phyloP scores from a whole-genome alignment of 2,329 filamentous ascomycete genomes.

The Sporothrix inflata region DNA sequence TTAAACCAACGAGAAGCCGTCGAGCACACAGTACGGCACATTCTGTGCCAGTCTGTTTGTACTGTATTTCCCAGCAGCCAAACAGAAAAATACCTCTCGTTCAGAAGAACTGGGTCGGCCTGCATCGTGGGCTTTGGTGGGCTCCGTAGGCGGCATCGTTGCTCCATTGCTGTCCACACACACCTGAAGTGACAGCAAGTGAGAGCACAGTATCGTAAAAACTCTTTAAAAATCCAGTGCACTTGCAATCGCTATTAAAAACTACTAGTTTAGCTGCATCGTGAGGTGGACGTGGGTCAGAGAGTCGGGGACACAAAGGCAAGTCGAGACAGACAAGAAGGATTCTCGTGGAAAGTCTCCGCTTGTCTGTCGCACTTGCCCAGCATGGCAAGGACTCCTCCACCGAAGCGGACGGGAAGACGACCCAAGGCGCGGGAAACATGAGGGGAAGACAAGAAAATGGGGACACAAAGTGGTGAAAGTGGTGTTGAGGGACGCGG shows the following conservation, averaged over 20 bases:
- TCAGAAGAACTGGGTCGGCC: slow-evolving; percentile 6
- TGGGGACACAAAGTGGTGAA: neutral
- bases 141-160: neutral
- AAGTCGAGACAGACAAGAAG: too few species aligned
- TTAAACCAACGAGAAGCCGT: neutral
- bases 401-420: neutral
- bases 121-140: neutral
- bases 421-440: neutral
- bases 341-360: neutral
- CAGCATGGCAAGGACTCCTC: neutral
- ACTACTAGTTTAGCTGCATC: slow-evolving; percentile 19
- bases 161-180: neutral
- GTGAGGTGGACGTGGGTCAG: neutral
- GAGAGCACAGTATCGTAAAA: slow-evolving; percentile 6
- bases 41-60: neutral
- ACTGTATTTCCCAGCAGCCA: slow-evolving; percentile 4
- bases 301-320: neutral
- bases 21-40: slow-evolving; percentile 18
- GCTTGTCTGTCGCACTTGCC: neutral
- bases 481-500: neutral
- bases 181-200: neutral
- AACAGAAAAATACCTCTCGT: slow-evolving; percentile 13
- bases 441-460: neutral
- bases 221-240: slow-evolving; percentile 13
- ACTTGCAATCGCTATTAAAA: neutral